Evolutionary conservation across 306 rosid species (phyloP).

Genomic region (Castanea crenata): DNA sequence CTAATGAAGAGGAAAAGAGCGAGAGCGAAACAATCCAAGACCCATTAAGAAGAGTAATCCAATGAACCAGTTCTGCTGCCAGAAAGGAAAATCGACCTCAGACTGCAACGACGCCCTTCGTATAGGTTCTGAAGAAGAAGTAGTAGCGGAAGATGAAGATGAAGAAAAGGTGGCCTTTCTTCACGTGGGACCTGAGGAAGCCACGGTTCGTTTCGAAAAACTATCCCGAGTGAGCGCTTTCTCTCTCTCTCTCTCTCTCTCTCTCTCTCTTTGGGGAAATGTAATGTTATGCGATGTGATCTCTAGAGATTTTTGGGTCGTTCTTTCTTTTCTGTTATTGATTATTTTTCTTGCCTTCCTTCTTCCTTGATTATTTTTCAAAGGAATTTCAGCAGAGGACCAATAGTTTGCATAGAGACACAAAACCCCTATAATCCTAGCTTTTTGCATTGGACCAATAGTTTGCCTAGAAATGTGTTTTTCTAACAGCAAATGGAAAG

Average conservation of each 20-base stretch:
- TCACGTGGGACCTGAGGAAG: slow-evolving; percentile 86
- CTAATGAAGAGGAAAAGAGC: slow-evolving; percentile 74
- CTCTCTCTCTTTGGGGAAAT: no score
- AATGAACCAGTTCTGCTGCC: slow-evolving; percentile 93
- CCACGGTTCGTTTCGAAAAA: slow-evolving; percentile 74
- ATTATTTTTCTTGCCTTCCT: no score
- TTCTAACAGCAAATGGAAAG: no score
- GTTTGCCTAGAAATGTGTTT: no score
- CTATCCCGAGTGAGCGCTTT: slow-evolving; percentile 14
- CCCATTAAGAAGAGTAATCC: slow-evolving; percentile 78
- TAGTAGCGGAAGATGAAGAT: slow-evolving; percentile 20
- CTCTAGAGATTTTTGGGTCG: background rate
- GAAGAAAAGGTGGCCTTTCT: slow-evolving; percentile 69
- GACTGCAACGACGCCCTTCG: slow-evolving; percentile 63
- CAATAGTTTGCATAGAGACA: no score
- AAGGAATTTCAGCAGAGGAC: no score
- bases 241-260: no score
- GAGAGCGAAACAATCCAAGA: slow-evolving; percentile 61
- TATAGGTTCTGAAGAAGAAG: slow-evolving; percentile 35
- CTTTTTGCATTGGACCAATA: no score
- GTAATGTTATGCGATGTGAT: background rate
- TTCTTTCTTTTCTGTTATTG: background rate
- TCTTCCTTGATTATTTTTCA: no score
- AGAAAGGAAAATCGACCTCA: slow-evolving; percentile 53
- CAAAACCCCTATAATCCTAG: no score